Percentiles rank a stretch among this genome's conserved stretches.
Evolutionary conservation across 495 filamentous ascomycete genomes (phyloP).

Genomic region (Aspergillus panamensis): DNA sequence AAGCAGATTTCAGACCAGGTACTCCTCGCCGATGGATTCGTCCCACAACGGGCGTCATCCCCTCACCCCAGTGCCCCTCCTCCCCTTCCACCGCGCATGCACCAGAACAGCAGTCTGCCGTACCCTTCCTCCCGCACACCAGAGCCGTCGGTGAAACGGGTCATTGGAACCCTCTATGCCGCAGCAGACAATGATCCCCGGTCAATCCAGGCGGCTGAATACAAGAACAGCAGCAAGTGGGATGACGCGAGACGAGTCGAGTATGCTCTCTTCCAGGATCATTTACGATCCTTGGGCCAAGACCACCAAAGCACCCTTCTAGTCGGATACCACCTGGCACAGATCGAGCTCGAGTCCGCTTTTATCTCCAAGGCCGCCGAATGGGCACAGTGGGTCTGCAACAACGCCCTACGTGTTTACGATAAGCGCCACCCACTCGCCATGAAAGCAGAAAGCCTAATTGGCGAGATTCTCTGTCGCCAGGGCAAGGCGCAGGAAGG

Average conservation of each 20-base stretch:
- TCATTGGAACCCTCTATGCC: conserved; percentile 24
- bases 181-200: conserved; percentile 32
- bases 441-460: conserved; percentile 35
- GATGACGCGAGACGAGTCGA: conserved; percentile 33
- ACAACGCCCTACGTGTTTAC: conserved; percentile 31
- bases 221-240: conserved; percentile 32
- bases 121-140: conserved; percentile 26
- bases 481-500: conserved; percentile 32
- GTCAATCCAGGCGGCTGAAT: conserved; percentile 28
- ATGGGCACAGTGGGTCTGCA: conserved; percentile 37
- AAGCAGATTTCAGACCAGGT: conserved; percentile 38
- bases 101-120: conserved; percentile 33
- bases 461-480: conserved; percentile 29
- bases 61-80: conserved; percentile 22
- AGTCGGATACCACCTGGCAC: conserved; percentile 33
- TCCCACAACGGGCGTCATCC: conserved; percentile 27
- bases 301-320: conserved; percentile 36
- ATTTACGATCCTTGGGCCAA: conserved; percentile 30
- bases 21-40: conserved; percentile 32
- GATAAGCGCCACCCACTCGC: conserved; percentile 32
- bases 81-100: conserved; percentile 34
- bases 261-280: conserved; percentile 39
- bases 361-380: conserved; percentile 30
- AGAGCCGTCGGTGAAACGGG: conserved; percentile 9
- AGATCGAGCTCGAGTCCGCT: conserved; percentile 28